Evolutionary conservation across 768 basidiomycete genomes (phyloP), one percentile per base, ranked within the genome.

Genomic region (Brasilioporus rufonigricans): DNA sequence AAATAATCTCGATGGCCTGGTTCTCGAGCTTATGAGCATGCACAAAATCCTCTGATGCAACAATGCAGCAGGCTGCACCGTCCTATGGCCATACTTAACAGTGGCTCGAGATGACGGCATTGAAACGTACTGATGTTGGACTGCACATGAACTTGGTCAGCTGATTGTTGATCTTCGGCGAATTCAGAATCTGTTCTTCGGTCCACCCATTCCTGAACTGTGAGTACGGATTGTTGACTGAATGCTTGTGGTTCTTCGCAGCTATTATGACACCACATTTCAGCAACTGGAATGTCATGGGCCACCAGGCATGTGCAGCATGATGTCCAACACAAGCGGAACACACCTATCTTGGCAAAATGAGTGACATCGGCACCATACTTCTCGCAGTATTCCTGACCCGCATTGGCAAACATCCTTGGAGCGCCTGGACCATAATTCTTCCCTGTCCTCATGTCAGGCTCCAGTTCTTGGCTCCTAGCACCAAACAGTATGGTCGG

Each of bases 71-170:
- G 2, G 87, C 87, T 23, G 86, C 87, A 21, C 86, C 86, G 60
- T 90, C 86, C 87, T 88, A 38, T 45, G 29, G 43, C 44, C 36
- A 11, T 11, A 14, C 33, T 53, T 29, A 44, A 35, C 18, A 29
- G 26, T n/a, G 19, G 11, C 18, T 9, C 50, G 7, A 3, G 3
- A 23, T 18, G 24, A 11, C 4, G 24, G 19, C 7, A 13, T 3
- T 32, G 9, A 31, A 48, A 67, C 77, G 54, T 56, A 82, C 88
- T 33, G 83, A 91, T 31, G 91, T 93, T 1, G 91, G 91, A 61
- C 88, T 91, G 65, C 90, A 93, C 89, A 92, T 93, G 67, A 82
- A 86, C 69, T 88, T 88, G 3, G 91, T 91, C 45, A 90, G 73
- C 60, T 89, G 80, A 44, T 82, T 84, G 40, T 78, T 87, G 65